Evolutionary conservation across 306 rosid species (phyloP).

Genomic region (Quillaja saponaria): DNA sequence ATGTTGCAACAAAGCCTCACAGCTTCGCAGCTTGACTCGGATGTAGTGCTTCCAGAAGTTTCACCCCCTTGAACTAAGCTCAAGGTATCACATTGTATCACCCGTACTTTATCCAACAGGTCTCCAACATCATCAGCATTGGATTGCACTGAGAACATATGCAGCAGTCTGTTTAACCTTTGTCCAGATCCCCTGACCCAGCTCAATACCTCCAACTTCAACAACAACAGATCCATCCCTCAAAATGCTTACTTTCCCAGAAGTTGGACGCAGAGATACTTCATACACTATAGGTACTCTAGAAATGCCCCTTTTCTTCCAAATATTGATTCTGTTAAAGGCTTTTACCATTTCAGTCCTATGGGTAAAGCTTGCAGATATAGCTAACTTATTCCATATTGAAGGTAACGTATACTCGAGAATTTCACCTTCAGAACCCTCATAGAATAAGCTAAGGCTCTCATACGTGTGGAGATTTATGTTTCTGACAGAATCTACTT

Average conservation of each 20-base stretch:
- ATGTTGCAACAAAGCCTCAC: slow-evolving; percentile 70
- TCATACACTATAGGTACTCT: slow-evolving; percentile 59
- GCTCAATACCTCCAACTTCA: slow-evolving; percentile 94
- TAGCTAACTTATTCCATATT: slow-evolving; percentile 70
- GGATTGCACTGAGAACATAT: slow-evolving; percentile 60
- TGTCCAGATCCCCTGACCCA: slow-evolving; percentile 99
- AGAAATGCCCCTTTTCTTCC: slow-evolving; percentile 85
- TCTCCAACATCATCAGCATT: slow-evolving; percentile 48
- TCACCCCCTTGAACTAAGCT: slow-evolving; percentile 87
- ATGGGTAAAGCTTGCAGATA: slow-evolving; percentile 52
- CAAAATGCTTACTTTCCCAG: slow-evolving; percentile 80
- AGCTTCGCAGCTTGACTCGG: slow-evolving; percentile 91
- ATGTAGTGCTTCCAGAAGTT: slow-evolving; percentile 90
- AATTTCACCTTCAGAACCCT: slow-evolving; percentile 55
- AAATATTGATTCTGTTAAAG: slow-evolving; percentile 61
- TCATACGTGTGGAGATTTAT: slow-evolving; percentile 70
- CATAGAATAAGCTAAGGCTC: slow-evolving; percentile 64
- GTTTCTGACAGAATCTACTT: slow-evolving; percentile 72
- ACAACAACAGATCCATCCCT: slow-evolving; percentile 71
- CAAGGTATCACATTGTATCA: slow-evolving; percentile 74
- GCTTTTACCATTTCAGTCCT: slow-evolving; percentile 55
- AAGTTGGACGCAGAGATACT: slow-evolving; percentile 56
- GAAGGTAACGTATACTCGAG: slow-evolving; percentile 77
- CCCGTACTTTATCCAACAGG: slow-evolving; percentile 65
- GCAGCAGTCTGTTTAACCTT: slow-evolving; percentile 92